Percentiles rank a stretch among this genome's conserved stretches.
phyloP scores from a whole-genome alignment of 1,284 basidiomycete genomes.

The Rhodotorula mucilaginosa region DNA sequence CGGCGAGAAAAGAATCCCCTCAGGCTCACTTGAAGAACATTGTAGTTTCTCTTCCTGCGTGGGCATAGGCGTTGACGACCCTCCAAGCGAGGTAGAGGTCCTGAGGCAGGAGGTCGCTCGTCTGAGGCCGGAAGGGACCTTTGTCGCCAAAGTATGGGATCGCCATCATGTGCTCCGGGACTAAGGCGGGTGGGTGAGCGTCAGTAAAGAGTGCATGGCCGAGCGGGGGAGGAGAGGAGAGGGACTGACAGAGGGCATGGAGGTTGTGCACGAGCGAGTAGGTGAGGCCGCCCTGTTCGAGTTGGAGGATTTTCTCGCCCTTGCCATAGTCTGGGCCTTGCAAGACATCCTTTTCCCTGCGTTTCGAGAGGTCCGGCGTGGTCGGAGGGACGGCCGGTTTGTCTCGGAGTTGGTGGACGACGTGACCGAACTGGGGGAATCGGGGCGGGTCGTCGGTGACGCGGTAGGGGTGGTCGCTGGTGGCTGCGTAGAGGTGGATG shows the following conservation, averaged over 20 bases:
- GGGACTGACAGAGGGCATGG: conserved; percentile 18
- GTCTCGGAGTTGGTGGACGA: conserved; percentile 14
- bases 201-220: neutral
- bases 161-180: conserved; percentile 22
- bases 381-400: conserved; percentile 26
- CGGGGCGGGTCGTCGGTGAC: neutral
- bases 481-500: conserved; percentile 21
- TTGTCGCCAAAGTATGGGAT: conserved; percentile 17
- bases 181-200: neutral
- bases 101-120: conserved; percentile 5
- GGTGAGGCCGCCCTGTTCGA: neutral
- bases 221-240: too few relatives aligned
- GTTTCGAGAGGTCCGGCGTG: conserved; percentile 23
- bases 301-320: conserved; percentile 22
- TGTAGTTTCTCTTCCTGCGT: conserved; percentile 7
- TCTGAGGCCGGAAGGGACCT: conserved; percentile 26
- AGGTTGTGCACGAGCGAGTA: conserved; percentile 31
- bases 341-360: conserved; percentile 21
- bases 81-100: conserved; percentile 22
- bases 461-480: neutral
- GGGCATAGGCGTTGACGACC: conserved; percentile 19
- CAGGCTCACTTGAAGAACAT: conserved; percentile 31
- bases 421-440: conserved; percentile 16
- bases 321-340: conserved; percentile 17
- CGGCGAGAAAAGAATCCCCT: too few relatives aligned